Percentiles rank a stretch among this genome's conserved stretches.
phyloP scores from a whole-genome alignment of 2,329 filamentous ascomycete species.

The Phialocephala sp. region DNA sequence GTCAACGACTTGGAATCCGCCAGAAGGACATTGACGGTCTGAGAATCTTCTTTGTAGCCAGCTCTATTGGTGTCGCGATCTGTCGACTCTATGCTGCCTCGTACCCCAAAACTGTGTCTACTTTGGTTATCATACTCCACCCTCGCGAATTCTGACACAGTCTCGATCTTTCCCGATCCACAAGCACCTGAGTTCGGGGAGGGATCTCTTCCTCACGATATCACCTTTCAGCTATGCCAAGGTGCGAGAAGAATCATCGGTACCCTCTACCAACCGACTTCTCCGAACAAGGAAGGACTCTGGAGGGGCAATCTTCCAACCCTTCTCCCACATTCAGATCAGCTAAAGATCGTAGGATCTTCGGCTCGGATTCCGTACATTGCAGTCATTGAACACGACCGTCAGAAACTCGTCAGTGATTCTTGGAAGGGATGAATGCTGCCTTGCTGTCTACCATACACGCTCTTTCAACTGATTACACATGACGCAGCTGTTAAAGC shows the following conservation, averaged over 20 bases:
- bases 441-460: too few relatives aligned
- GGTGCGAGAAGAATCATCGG: conserved; percentile 25
- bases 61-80: conserved; percentile 39
- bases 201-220: neutral
- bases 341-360: conserved; percentile 33
- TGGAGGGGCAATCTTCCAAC: conserved; percentile 32
- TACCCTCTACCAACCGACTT: conserved; percentile 13
- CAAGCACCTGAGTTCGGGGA: conserved; percentile 16
- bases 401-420: neutral
- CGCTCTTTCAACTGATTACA: neutral
- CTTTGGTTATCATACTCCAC: conserved; percentile 39
- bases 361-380: conserved; percentile 13
- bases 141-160: conserved; percentile 36
- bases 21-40: conserved; percentile 8
- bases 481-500: neutral
- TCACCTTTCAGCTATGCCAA: neutral
- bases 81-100: conserved; percentile 40
- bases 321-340: conserved; percentile 36
- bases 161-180: conserved; percentile 37
- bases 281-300: conserved; percentile 36
- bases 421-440: neutral
- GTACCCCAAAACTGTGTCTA: conserved; percentile 36
- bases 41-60: conserved; percentile 35
- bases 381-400: conserved; percentile 20
- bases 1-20: conserved; percentile 14